Evolutionary conservation across 768 basidiomycete species (phyloP).

Genomic region (Sistotremastrum suecicum): DNA sequence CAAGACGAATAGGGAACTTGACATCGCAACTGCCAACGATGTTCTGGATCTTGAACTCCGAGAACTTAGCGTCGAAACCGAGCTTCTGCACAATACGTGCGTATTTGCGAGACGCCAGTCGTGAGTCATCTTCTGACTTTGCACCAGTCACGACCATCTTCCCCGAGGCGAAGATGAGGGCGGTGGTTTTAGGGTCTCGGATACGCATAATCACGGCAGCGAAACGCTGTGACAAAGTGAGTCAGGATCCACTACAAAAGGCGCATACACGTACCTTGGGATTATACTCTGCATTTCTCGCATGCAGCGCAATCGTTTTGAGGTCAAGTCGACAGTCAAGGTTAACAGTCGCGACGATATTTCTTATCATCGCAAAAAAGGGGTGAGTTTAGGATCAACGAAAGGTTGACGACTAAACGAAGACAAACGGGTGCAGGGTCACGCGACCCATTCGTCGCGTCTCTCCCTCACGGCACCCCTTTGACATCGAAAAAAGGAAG

Average conservation of each 20-base stretch:
- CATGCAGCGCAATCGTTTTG: slow-evolving; percentile 97
- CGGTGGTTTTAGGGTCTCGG: slow-evolving; percentile 98
- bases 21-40: slow-evolving; percentile 98
- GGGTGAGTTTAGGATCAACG: neutral
- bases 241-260: slow-evolving; percentile 25
- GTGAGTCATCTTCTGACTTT: slow-evolving; percentile 96
- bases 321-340: slow-evolving; percentile 92
- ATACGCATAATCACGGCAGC: slow-evolving; percentile 99
- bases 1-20: slow-evolving; percentile 95
- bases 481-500: neutral
- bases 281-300: slow-evolving; percentile 98
- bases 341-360: slow-evolving; percentile 98
- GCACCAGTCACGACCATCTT: slow-evolving; percentile 99
- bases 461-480: no score
- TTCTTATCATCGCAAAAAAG: slow-evolving; percentile 22
- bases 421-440: no score
- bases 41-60: slow-evolving; percentile 99
- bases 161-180: slow-evolving; percentile 97
- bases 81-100: slow-evolving; percentile 99
- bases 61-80: slow-evolving; percentile 98
- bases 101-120: slow-evolving; percentile 94
- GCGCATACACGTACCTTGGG: slow-evolving; percentile 79
- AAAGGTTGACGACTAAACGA: neutral
- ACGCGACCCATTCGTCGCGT: no score
- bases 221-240: slow-evolving; percentile 73